phyloP scores from a whole-genome alignment of 495 filamentous ascomycete species.

The Hamigera avellanea region DNA sequence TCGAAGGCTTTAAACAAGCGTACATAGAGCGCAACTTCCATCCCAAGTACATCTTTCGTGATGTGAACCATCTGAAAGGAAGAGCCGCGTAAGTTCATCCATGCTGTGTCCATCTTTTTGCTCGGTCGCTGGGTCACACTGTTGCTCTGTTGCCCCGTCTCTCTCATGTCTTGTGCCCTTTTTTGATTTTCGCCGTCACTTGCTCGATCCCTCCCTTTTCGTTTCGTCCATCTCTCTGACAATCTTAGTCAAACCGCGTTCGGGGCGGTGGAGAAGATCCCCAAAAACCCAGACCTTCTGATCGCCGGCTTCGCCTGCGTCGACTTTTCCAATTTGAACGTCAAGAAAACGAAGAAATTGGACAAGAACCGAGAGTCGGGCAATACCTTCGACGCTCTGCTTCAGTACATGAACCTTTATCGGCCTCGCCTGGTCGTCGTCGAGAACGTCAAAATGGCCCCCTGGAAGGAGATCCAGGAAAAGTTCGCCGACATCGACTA shows the following conservation, averaged over 20 bases:
- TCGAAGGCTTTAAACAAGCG: constrained; percentile 65
- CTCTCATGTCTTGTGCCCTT: no score
- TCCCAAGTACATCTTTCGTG: constrained; percentile 51
- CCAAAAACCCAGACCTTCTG: constrained; percentile 51
- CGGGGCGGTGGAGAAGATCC: constrained; percentile 47
- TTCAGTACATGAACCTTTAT: constrained; percentile 41
- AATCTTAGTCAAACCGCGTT: constrained; percentile 56
- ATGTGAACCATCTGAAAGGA: constrained; percentile 51
- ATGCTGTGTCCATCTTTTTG: constrained; percentile 5
- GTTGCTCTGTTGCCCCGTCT: no score
- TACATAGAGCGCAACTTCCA: constrained; percentile 70
- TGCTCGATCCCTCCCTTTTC: no score
- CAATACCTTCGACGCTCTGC: constrained; percentile 54
- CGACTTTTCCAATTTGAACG: constrained; percentile 46
- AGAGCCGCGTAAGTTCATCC: constrained; percentile 42
- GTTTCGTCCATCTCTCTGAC: not conserved
- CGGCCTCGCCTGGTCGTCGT: constrained; percentile 57
- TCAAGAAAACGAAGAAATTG: constrained; percentile 24
- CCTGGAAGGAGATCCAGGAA: constrained; percentile 46
- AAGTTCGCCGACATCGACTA: constrained; percentile 47
- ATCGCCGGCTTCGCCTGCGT: constrained; percentile 71
- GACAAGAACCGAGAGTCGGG: constrained; percentile 52
- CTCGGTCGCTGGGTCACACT: no score
- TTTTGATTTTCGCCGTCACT: constrained; percentile 13
- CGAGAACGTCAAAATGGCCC: constrained; percentile 59